A percentile compares a stretch with the other conserved stretches of the same genome.
phyloP scores from a whole-genome alignment of 257 asterid genomes.

The Nicotiana otophora region DNA sequence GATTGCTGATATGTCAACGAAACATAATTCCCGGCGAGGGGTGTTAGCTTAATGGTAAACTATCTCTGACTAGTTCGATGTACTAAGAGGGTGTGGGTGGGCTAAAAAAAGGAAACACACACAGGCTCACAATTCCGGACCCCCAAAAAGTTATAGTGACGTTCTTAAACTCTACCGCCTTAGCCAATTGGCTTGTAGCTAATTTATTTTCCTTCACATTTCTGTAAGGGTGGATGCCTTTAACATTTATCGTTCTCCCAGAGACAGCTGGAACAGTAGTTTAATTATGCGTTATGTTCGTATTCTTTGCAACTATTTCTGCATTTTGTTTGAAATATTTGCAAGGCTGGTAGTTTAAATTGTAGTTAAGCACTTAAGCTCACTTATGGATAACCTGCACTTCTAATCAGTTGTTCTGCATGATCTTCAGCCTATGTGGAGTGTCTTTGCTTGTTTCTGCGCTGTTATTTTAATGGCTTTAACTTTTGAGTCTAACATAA shows the following conservation, averaged over 20 bases:
- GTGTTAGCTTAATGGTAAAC: background rate
- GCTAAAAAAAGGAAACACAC: background rate
- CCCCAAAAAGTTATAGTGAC: background rate
- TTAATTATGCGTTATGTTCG: background rate
- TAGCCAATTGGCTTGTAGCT: background rate
- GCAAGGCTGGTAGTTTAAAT: background rate
- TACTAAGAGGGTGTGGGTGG: background rate
- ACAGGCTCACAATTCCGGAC: background rate
- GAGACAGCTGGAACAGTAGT: background rate
- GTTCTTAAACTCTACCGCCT: background rate
- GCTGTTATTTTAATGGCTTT: conserved; percentile 4
- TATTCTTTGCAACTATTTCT: background rate
- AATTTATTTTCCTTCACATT: background rate
- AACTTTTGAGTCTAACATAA: conserved; percentile 19
- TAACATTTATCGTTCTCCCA: background rate
- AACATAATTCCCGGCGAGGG: background rate
- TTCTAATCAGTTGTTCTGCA: background rate
- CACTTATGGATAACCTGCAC: background rate
- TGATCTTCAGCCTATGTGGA: background rate
- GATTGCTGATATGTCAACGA: background rate
- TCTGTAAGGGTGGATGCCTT: background rate
- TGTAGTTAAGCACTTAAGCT: background rate
- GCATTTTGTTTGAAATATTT: conserved; percentile 3
- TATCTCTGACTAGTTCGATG: background rate
- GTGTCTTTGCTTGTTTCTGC: background rate